Conservation (phyloP, 495 filamentous ascomycete genomes). For the Penicillium tannophilum region DNA sequence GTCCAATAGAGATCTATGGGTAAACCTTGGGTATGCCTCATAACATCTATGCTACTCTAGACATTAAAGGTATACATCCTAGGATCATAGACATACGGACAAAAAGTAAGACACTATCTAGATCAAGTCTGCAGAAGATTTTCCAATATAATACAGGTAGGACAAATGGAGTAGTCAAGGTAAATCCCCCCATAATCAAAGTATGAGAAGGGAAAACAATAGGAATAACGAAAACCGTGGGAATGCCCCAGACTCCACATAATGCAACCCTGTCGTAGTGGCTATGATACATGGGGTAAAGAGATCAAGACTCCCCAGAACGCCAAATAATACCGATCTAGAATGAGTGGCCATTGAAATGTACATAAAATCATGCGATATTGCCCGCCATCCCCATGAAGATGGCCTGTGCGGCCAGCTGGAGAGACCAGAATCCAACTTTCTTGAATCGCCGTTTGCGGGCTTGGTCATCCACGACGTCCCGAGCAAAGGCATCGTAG, state of each 20-base stretch:
- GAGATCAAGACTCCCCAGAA: constrained; percentile 8
- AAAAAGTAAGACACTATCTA: neutral
- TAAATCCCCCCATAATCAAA: neutral
- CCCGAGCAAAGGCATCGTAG: constrained; percentile 87
- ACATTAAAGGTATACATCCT: neutral
- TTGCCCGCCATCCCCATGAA: constrained; percentile 94
- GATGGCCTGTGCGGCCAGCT: constrained; percentile 87
- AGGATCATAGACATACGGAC: neutral
- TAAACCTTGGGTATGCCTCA: too few species aligned
- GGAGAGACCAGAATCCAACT: constrained; percentile 93
- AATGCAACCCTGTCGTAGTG: constrained; percentile 6
- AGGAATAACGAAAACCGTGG: neutral
- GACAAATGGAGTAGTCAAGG: neutral
- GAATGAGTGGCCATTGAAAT: constrained; percentile 15
- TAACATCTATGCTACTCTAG: too few species aligned
- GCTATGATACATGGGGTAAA: constrained; percentile 20
- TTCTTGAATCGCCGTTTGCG: constrained; percentile 88
- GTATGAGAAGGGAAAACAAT: neutral
- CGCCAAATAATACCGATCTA: constrained; percentile 14
- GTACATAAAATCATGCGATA: constrained; percentile 58
- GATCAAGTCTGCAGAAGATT: neutral
- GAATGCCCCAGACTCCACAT: constrained; percentile 6
- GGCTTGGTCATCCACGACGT: constrained; percentile 83
- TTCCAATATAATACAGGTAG: neutral
- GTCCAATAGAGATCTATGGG: too few species aligned